A percentile compares a stretch with the other conserved stretches of the same genome.
These are phyloP conservation scores for Daldinia vernicosa DNA, from an alignment of 495 filamentous ascomycete genomes.

Conservation along the genomic window DNA sequence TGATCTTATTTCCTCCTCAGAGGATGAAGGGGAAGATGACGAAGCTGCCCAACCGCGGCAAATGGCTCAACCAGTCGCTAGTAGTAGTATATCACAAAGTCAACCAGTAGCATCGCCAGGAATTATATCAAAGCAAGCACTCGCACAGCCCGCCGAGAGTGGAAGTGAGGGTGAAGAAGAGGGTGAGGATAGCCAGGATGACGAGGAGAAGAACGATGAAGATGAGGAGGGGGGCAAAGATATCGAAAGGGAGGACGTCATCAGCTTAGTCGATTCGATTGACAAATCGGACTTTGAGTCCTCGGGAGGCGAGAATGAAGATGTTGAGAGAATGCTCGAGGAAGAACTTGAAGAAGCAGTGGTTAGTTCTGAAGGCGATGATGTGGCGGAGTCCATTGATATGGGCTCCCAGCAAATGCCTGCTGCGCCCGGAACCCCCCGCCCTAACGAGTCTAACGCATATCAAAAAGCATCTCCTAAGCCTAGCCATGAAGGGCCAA, in stretches of 20 bases:
- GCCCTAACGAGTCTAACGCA: background rate
- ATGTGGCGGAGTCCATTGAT: slow-evolving; percentile 9
- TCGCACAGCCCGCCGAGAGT: background rate
- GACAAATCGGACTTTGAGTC: slow-evolving; percentile 14
- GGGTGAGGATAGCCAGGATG: slow-evolving; percentile 15
- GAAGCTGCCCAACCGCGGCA: slow-evolving; percentile 15
- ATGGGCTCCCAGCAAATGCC: background rate
- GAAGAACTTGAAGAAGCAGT: slow-evolving; percentile 21
- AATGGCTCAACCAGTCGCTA: background rate
- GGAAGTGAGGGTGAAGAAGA: slow-evolving; percentile 21
- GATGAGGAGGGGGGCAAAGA: slow-evolving; percentile 13
- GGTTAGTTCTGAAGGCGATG: slow-evolving; percentile 5
- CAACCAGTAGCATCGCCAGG: background rate
- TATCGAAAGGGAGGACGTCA: slow-evolving; percentile 14
- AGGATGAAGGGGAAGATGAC: slow-evolving; percentile 47
- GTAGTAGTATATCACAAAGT: background rate
- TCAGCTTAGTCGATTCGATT: slow-evolving; percentile 1
- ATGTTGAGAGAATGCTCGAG: slow-evolving; percentile 4
- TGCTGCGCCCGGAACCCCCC: background rate
- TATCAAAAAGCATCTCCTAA: background rate
- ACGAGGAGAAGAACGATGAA: slow-evolving; percentile 10
- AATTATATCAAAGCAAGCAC: background rate
- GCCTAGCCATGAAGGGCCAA: background rate
- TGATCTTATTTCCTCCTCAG: slow-evolving; percentile 52
- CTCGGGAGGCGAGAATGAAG: slow-evolving; percentile 11